Base-by-base conservation (phyloP, 768 basidiomycete species). In the Tremella mesenterica region DNA sequence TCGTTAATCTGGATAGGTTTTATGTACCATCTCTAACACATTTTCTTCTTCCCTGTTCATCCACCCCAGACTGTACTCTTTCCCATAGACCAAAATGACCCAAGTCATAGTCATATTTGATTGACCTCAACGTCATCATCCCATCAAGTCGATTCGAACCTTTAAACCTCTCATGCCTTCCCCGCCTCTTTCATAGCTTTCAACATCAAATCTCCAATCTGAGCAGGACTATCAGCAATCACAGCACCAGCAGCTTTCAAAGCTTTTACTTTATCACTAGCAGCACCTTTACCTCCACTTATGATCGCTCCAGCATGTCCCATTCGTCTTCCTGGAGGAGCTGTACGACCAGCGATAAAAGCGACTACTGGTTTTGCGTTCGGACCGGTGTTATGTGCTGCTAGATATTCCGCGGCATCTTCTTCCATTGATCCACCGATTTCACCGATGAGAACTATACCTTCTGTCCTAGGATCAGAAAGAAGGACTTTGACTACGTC, bases 401-500 rank as follows among this genome's bases (percentile, higher is more conserved):
- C 86, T 51, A 99, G 78, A 76, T 93, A 97, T 63, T 91, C 95
- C 4, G 95, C 95, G 6, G 95, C 95, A 60, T 97, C 93, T 74
- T 99, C 95, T 76, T 99, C 95, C 93, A 96, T 95, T 7, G 88
- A 85, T 20, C 95, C 95, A 59, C 95, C 95, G 63, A 99, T 99
- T 77, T 99, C 95, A 56, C 95, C 95, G 64, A 99, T 99, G 58
- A 97, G 78, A 58, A 99, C 93, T 60, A 99, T 92, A 64, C 92
- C 95, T 76, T 96, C 83, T 1, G 95, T 97, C 53, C 85, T 83
- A 52, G 86, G 85, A 71, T 99, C 93, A 30, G 91, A 84, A 45
- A 99, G 82, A 80, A 97, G 89, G 54, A 97, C 82, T 74, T 91
- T 96, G 76, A 99, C 79, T 55, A 89, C 91, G 74, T 99, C 95